Base-by-base conservation (phyloP, 805 yeast genomes). In the Osmozyma mogii region DNA sequence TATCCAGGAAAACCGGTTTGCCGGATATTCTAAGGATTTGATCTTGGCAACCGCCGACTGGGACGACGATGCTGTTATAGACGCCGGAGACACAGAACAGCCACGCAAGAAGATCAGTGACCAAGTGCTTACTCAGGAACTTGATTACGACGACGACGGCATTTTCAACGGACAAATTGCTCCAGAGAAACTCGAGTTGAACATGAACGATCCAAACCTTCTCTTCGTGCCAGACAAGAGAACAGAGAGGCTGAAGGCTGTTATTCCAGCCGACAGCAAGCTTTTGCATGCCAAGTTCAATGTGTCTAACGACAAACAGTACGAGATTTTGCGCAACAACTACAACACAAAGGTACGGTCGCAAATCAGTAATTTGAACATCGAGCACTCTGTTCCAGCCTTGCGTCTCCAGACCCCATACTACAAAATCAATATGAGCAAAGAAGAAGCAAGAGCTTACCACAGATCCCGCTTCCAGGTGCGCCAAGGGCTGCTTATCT, bases 341-440 rank as follows among this genome's bases (percentile, higher is more conserved):
- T 87, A 88, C 52, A 94, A 87, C 51, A 76, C 94, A 22, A 89
- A 84, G 61, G 84, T 89, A 21, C 77, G 98, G 52, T 76, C 95
- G 3, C 94, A 94, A 5, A 77, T 92, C 45, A 94, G 96, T 25
- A 84, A 89, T 42, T 65, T 92, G 38, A 78, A 74, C 29, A 87
- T 92, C 38, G 97, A 92, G 47, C 98, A 92, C 53, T 74, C 96
- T 0, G 68, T 77, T 44, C 95, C 95, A 1, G 96, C 98, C 0
- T 48, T 75, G 16, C 68, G 92, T 28, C 63, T 92, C 28, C 98
- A 92, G 57, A 72, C 87, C 0, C 98, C 98, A 3, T 87, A 75
- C 56, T 92, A 85, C 58, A 84, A 81, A 47, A 96, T 88, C 17
- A 73, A 67, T 37, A 58, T 85, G 20, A 60, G 80, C 5, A 75